Base-by-base conservation (phyloP, 2,329 filamentous ascomycete genomes). In the Phaeomoniella chlamydospora region DNA sequence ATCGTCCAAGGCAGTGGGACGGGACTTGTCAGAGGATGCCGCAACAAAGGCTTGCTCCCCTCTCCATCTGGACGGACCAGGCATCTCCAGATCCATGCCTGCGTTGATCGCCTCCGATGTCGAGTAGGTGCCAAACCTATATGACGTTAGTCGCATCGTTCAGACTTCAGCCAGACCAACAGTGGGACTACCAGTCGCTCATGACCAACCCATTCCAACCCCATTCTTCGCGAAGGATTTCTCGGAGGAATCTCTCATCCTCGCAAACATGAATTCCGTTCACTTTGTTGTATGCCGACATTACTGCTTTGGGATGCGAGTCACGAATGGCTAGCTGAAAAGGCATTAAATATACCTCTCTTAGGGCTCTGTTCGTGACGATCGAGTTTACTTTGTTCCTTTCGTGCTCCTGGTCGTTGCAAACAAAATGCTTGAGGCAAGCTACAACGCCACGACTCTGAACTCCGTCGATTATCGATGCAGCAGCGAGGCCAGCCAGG, bases 111-210 rank as follows among this genome's bases (percentile, higher is more conserved):
- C 39, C 14, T 45, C 45, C 13, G 39, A 29, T 3, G 42, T 45
- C 5, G 39, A 41, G 34, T 51, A 45, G 10, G 44, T 48, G 1
- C 47, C 48, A 9, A 35, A 33, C 18, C n/a, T 35, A 18, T 32
- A 10, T 13, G 31, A 32, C 9, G n/a, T 12, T 13, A 6, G n/a
- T n/a, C n/a, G n/a, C n/a, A n/a, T n/a, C n/a, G n/a, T n/a, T n/a
- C n/a, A n/a, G n/a, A n/a, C n/a, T n/a, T n/a, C n/a, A n/a, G n/a
- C n/a, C n/a, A n/a, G n/a, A n/a, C n/a, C n/a, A n/a, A n/a, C n/a
- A n/a, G n/a, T n/a, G n/a, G n/a, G n/a, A n/a, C n/a, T n/a, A n/a
- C 59, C 57, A 63, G 42, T 62, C 59, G 40, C 59, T 62, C 56
- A 63, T 61, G 13, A 62, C 45, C 16, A 63, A 40, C 2, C 58